Conservation (phyloP, 2,329 filamentous ascomycete genomes). For the Venturia nashicola region DNA sequence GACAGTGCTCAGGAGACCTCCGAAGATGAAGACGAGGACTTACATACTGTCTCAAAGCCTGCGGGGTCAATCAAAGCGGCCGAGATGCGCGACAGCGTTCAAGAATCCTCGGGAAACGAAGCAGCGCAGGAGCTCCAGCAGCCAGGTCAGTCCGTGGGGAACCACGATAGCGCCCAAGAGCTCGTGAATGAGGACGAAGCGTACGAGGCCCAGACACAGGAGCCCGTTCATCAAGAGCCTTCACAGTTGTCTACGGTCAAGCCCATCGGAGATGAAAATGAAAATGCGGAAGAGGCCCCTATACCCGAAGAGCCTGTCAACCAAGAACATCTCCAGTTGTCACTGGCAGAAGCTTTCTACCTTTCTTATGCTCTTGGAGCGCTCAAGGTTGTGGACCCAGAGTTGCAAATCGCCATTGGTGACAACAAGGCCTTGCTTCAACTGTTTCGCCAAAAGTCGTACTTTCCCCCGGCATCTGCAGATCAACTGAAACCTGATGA, state of each 20-base stretch:
- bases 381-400: constrained; percentile 38
- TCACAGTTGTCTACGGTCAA: constrained; percentile 87
- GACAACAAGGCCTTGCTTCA: constrained; percentile 35
- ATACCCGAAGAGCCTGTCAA: constrained; percentile 21
- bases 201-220: not conserved
- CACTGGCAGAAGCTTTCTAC: constrained; percentile 84
- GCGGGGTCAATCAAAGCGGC: not conserved
- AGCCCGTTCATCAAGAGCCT: constrained; percentile 53
- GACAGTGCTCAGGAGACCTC: not conserved
- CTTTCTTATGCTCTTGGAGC: constrained; percentile 69
- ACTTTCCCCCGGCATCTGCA: constrained; percentile 45
- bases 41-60: not conserved
- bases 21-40: not conserved
- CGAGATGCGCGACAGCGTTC: not conserved
- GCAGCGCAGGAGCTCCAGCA: not conserved
- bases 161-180: not conserved
- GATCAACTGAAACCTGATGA: constrained; percentile 14
- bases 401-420: constrained; percentile 30
- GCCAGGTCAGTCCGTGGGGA: not conserved
- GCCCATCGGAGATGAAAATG: constrained; percentile 27
- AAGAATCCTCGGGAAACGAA: not conserved
- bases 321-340: constrained; percentile 84
- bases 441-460: constrained; percentile 57
- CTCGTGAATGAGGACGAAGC: not conserved
- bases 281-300: not conserved